Base-by-base conservation (phyloP, 345 rosid species). In the Aurinia saxatilis region DNA sequence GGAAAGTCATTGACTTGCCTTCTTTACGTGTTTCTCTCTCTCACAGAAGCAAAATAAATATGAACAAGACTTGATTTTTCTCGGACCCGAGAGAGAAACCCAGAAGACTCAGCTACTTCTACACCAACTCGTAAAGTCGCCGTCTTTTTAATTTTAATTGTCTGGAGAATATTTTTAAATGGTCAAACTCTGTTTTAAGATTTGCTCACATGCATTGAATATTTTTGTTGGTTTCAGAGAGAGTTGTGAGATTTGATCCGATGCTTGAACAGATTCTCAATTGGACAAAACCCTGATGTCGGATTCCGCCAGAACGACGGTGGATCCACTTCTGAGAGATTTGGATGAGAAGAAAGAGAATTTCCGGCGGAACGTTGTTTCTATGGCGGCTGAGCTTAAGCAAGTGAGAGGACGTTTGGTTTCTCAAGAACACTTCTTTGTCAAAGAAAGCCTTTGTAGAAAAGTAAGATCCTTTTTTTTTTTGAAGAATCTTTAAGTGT, bases 281-380 rank as follows among this genome's bases (percentile, higher is more conserved):
- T 19, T 33, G 37, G 44, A 21, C 23, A 23, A 11, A n/a, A 57
- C 29, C 35, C 61, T 64, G 74, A 79, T 82, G 80, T 76, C 86
- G 2, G 65, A 65, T 64, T 38, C 33, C 51, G 42, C 17, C 11
- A 60, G 66, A 66, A 36, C 63, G 40, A 59, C 7, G 40, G 63
- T 72, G 57, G 98, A 92, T 76, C 98, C 95, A 0, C 63, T 87
- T 57, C 34, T 92, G 80, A 87, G 77, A 74, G 97, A 85, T 79
- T 85, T 92, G 54, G 73, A 89, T 57, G 99, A 80, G 80, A 92
- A 81, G 78, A 92, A 92, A 77, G 97, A 79, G 66, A 84, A 78
- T 66, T 92, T 92, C 66, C 61, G 86, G 72, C 66, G 80, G 23
- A 89, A 89, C 78, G 96, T 93, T 5, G 96, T 82, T 31, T 93